Conservation (phyloP, 2,329 filamentous ascomycete genomes). For the Penicillium paneum region DNA sequence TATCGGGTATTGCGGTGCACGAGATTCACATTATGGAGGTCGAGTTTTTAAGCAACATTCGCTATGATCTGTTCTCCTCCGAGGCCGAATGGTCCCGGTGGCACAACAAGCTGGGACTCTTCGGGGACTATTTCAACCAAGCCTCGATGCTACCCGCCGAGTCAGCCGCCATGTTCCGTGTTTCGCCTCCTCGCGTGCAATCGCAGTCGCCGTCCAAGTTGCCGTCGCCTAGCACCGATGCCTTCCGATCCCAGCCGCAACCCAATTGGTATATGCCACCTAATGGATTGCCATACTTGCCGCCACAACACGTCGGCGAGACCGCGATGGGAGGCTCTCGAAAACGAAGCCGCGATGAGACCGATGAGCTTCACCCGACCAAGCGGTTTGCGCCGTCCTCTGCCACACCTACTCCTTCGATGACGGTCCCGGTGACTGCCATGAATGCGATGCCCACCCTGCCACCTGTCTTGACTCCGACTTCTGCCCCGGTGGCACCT, state of each 20-base stretch:
- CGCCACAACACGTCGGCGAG: slow-evolving; percentile 21
- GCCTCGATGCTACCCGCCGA: slow-evolving; percentile 53
- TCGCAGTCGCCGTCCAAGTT: slow-evolving; percentile 36
- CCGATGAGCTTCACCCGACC: slow-evolving; percentile 53
- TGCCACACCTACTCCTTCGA: slow-evolving; percentile 20
- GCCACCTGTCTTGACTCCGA: slow-evolving; percentile 35
- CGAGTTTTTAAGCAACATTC: slow-evolving; percentile 98
- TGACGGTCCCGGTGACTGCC: slow-evolving; percentile 27
- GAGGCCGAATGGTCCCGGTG: slow-evolving; percentile 82
- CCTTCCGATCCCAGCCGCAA: slow-evolving; percentile 26
- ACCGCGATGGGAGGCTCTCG: slow-evolving; percentile 36
- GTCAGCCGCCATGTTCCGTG: slow-evolving; percentile 29
- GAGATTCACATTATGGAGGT: slow-evolving; percentile 99
- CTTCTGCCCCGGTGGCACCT: slow-evolving; percentile 34
- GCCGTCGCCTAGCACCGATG: slow-evolving; percentile 39
- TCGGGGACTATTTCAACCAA: slow-evolving; percentile 76
- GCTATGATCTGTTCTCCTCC: slow-evolving; percentile 86
- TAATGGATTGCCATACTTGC: slow-evolving; percentile 24
- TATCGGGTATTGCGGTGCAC: slow-evolving; percentile 86
- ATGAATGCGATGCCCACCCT: slow-evolving; percentile 30
- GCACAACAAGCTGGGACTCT: slow-evolving; percentile 77
- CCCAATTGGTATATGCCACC: slow-evolving; percentile 29
- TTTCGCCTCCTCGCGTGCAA: slow-evolving; percentile 35
- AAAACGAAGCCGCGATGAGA: slow-evolving; percentile 60
- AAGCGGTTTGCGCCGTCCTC: slow-evolving; percentile 47